phyloP scores from a whole-genome alignment of 305 asterid genomes.

The Fraxinus greggii region DNA sequence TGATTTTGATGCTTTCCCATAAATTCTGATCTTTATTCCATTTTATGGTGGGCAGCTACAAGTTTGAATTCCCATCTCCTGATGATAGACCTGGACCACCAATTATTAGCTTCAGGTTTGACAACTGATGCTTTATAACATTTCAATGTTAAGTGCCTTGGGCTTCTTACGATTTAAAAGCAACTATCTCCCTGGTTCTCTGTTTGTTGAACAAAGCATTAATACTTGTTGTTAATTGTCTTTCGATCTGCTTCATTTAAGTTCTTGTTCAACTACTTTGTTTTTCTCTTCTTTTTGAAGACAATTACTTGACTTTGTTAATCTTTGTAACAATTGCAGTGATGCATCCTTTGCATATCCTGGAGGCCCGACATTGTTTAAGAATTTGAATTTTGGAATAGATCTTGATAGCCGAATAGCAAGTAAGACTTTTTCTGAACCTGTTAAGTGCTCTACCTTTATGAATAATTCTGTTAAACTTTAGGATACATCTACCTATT shows the following conservation, averaged over 20 bases:
- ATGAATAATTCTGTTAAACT: slow-evolving; percentile 13
- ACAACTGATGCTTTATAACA: slow-evolving; percentile 20
- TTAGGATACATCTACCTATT: slow-evolving; percentile 1
- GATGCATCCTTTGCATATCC: slow-evolving; percentile 99
- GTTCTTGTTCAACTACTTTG: slow-evolving; percentile 2
- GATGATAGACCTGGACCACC: slow-evolving; percentile 99
- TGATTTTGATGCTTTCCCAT: slow-evolving; percentile 20
- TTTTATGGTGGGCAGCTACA: slow-evolving; percentile 67
- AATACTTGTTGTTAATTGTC: not conserved
- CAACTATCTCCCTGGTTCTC: not conserved
- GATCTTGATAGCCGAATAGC: slow-evolving; percentile 96
- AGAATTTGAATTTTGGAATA: slow-evolving; percentile 91
- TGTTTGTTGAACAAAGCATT: slow-evolving; percentile 20
- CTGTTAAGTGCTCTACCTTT: slow-evolving; percentile 12
- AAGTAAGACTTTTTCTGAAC: slow-evolving; percentile 59
- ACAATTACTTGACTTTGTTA: slow-evolving; percentile 13
- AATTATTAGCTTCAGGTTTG: slow-evolving; percentile 94
- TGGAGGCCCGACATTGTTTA: slow-evolving; percentile 82
- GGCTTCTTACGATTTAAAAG: slow-evolving; percentile 2
- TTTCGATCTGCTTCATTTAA: not conserved
- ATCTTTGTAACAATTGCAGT: slow-evolving; percentile 53
- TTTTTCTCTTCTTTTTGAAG: not conserved
- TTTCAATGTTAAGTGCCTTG: slow-evolving; percentile 13
- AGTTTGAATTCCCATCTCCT: slow-evolving; percentile 97
- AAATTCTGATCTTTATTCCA: slow-evolving; percentile 9